phyloP scores from a whole-genome alignment of 2,329 filamentous ascomycete genomes.

The Clarireedia paspali region DNA sequence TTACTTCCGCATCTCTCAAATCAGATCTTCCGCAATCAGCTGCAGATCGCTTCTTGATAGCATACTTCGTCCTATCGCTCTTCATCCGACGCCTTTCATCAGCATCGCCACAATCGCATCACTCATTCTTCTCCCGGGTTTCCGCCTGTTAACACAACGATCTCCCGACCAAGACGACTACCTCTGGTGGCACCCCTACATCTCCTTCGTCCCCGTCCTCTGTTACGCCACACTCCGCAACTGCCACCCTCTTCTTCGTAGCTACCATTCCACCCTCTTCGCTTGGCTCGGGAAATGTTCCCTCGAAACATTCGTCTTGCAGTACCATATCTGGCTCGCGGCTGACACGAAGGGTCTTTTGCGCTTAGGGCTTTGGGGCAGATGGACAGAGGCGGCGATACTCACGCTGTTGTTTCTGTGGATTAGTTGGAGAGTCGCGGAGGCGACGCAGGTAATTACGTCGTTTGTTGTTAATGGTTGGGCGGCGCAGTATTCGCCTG shows the following conservation, averaged over 20 bases:
- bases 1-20: conserved; percentile 28
- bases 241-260: conserved; percentile 33
- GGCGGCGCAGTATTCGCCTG: neutral
- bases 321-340: conserved; percentile 55
- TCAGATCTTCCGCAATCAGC: conserved; percentile 17
- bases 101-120: conserved; percentile 14
- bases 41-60: conserved; percentile 21
- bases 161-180: conserved; percentile 36
- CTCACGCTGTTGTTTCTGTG: conserved; percentile 37
- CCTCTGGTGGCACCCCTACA: conserved; percentile 42
- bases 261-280: conserved; percentile 38
- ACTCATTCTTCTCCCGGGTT: conserved; percentile 16
- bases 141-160: conserved; percentile 17
- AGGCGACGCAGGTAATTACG: conserved; percentile 32
- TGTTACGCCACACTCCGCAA: conserved; percentile 47
- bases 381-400: conserved; percentile 32
- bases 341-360: conserved; percentile 48
- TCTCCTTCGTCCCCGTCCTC: conserved; percentile 47
- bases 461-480: conserved; percentile 30
- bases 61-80: conserved; percentile 13
- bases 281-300: conserved; percentile 48
- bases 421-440: conserved; percentile 32
- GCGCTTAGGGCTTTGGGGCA: conserved; percentile 26
- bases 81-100: conserved; percentile 11
- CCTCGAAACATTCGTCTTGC: conserved; percentile 52